Evolutionary conservation across 2,329 filamentous ascomycete genomes (phyloP).

Genomic region (Biscogniauxia marginata): DNA sequence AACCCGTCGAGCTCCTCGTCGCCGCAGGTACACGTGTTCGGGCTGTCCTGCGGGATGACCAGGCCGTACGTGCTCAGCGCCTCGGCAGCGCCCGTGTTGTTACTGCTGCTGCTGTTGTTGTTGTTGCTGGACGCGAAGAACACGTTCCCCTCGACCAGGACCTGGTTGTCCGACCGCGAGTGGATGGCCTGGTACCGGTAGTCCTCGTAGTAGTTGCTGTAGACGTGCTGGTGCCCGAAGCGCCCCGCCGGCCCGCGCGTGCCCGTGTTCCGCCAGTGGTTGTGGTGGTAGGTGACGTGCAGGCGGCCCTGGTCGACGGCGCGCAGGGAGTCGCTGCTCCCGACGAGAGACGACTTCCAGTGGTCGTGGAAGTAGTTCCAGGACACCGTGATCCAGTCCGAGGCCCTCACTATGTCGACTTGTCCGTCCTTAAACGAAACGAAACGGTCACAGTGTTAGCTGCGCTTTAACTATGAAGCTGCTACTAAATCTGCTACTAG

Average conservation of each 20-base stretch:
- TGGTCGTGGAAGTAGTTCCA: conserved; percentile 15
- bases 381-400: conserved; percentile 13
- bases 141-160: conserved; percentile 48
- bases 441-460: not conserved
- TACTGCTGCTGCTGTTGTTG: too few relatives aligned
- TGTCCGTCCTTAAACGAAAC: conserved; percentile 11
- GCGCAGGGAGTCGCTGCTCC: conserved; percentile 32
- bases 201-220: conserved; percentile 49
- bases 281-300: conserved; percentile 50
- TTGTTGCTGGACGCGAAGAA: too few relatives aligned
- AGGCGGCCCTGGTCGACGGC: conserved; percentile 41
- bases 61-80: conserved; percentile 53
- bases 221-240: conserved; percentile 49
- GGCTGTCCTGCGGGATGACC: conserved; percentile 52
- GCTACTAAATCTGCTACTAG: too few relatives aligned
- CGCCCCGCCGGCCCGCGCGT: conserved; percentile 48
- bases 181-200: conserved; percentile 49
- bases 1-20: conserved; percentile 55
- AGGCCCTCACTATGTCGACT: conserved; percentile 10
- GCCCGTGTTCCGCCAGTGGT: conserved; percentile 45
- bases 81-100: conserved; percentile 45
- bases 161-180: conserved; percentile 47
- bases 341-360: conserved; percentile 43
- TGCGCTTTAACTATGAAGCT: too few relatives aligned
- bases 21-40: conserved; percentile 52